Evolutionary conservation across 129 eudicot species (phyloP), one percentile per base, ranked within the genome.

Genomic region (Pulicaria dysenterica): DNA sequence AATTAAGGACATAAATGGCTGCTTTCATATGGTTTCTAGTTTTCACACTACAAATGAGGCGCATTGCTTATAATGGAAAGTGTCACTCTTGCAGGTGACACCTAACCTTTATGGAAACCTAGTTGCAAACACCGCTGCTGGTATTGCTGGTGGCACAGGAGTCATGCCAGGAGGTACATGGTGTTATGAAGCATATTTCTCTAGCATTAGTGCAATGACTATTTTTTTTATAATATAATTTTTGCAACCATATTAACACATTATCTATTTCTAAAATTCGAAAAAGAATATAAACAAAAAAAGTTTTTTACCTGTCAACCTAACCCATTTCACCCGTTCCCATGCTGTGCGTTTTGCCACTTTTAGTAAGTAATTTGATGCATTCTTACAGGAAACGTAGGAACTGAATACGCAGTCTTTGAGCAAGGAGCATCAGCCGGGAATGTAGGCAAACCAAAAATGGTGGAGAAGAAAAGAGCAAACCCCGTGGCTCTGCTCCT

Each of bases 341-440:
- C 31, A 24, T 0, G 31, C 31, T 24, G 31, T 24, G 31, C 24
- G 5, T 1, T 51, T 4, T n/a, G 19, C 7, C n/a, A 51, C 24
- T 19, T 51, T 51, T 19, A 15, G 6, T 36, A 39, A 53, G 48
- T 2, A 51, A 15, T 38, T 3, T 6, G 42, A 53, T 16, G 59
- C 58, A 36, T 19, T 64, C 17, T 59, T 57, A 42, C 82, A 91
- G 97, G 97, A 53, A 91, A 91, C 47, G 97, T 88, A 15, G 97
- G 97, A 17, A 75, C 89, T 6, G 90, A 91, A 50, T 83, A 83
- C 47, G 95, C 97, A 0, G 76, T 91, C 49, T 91, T 91, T 61
- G 97, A 91, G 83, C 97, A 91, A 83, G 97, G 97, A 46, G 95
- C 97, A 37, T 91, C 97, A 36, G 97, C 97, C 5, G 97, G 97